phyloP scores from a whole-genome alignment of 805 yeast genomes.

The Kazachstania psychrophila region DNA sequence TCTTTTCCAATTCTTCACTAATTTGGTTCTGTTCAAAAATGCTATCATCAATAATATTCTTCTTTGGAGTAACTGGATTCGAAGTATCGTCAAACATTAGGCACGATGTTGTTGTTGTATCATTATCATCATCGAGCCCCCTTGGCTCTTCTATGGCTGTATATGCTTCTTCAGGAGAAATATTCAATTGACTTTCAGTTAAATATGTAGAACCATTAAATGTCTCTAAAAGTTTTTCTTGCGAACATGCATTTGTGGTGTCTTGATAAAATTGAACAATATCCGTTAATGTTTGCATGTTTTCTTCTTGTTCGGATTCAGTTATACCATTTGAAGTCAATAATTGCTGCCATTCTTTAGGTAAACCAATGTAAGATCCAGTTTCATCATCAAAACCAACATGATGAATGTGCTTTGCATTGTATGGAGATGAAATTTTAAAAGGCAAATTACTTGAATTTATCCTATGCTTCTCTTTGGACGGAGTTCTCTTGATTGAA shows the following conservation, averaged over 20 bases:
- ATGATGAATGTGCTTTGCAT: slow-evolving; percentile 80
- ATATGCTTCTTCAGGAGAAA: too few relatives aligned
- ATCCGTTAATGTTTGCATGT: slow-evolving; percentile 88
- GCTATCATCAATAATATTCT: too few relatives aligned
- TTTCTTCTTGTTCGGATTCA: slow-evolving; percentile 71
- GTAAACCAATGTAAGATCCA: slow-evolving; percentile 83
- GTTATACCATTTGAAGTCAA: slow-evolving; percentile 82
- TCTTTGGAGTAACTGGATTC: too few relatives aligned
- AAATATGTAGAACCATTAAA: too few relatives aligned
- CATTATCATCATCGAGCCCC: too few relatives aligned
- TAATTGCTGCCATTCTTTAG: slow-evolving; percentile 80
- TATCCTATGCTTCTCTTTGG: slow-evolving; percentile 15
- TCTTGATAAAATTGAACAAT: slow-evolving; percentile 76
- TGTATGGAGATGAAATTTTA: slow-evolving; percentile 81
- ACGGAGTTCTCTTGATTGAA: slow-evolving; percentile 21
- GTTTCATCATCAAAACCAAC: slow-evolving; percentile 77
- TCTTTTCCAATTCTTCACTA: too few relatives aligned
- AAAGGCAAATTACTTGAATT: slow-evolving; percentile 17
- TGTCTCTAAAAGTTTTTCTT: slow-evolving; percentile 31
- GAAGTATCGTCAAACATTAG: too few relatives aligned
- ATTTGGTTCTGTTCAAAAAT: too few relatives aligned
- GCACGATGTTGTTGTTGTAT: too few relatives aligned
- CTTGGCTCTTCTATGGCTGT: too few relatives aligned
- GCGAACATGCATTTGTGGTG: slow-evolving; percentile 31
- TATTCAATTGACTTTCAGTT: too few relatives aligned